phyloP scores from a whole-genome alignment of 2,329 filamentous ascomycete species.

The Claviceps pazoutovae region DNA sequence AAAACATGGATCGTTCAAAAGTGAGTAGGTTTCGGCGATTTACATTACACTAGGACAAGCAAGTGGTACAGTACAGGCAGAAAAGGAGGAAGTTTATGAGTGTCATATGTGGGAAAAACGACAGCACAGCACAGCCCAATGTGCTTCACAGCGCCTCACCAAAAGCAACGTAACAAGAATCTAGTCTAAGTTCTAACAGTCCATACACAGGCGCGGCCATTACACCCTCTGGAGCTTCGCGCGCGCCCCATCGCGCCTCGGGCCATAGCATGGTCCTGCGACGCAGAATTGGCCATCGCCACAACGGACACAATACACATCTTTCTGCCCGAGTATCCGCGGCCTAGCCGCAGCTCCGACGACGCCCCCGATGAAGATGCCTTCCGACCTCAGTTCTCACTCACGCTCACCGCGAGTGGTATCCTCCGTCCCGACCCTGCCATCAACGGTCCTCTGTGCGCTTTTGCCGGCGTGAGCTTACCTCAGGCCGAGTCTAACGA shows the following conservation, averaged over 20 bases:
- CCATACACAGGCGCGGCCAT: constrained; percentile 26
- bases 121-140: neutral
- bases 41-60: neutral
- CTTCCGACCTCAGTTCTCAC: constrained; percentile 20
- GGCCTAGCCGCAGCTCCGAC: constrained; percentile 8
- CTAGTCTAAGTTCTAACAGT: too few relatives aligned
- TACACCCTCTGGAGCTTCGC: constrained; percentile 30
- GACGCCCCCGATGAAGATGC: constrained; percentile 15
- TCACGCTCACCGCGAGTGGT: constrained; percentile 19
- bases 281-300: constrained; percentile 41
- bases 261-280: constrained; percentile 38
- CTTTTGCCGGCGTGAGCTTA: constrained; percentile 21
- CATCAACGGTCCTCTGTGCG: constrained; percentile 33
- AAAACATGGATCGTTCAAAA: constrained; percentile 1
- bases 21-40: neutral
- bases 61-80: too few relatives aligned
- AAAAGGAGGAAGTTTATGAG: too few relatives aligned
- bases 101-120: neutral
- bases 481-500: constrained; percentile 14
- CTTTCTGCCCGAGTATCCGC: constrained; percentile 32
- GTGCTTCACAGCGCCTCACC: too few relatives aligned
- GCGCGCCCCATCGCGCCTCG: constrained; percentile 30
- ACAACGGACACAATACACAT: constrained; percentile 42
- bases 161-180: too few relatives aligned
- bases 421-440: constrained; percentile 25